phyloP scores from a whole-genome alignment of 345 rosid genomes.

The Cardiospermum halicacabum region DNA sequence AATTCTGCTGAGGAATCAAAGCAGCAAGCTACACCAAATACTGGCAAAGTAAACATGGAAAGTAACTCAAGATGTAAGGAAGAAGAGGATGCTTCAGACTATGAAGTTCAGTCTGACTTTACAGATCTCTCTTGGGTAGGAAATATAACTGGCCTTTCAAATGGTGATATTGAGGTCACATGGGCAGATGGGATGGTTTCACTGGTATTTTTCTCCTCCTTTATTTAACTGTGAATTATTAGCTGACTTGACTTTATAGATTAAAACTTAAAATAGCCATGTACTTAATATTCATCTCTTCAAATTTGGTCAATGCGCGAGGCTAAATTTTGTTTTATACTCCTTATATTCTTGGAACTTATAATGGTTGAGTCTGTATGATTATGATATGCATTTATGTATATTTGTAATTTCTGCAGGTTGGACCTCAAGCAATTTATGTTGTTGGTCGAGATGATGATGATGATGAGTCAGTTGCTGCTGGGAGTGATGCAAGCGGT shows the following conservation, averaged over 20 bases:
- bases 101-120: slow-evolving; percentile 31
- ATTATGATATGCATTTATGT: too few relatives aligned
- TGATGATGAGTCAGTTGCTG: slow-evolving; percentile 76
- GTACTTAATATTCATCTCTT: background rate
- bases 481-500: slow-evolving; percentile 81
- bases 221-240: background rate
- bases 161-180: slow-evolving; percentile 96
- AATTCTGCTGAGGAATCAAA: slow-evolving; percentile 33
- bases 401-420: slow-evolving; percentile 62
- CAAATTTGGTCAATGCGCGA: background rate
- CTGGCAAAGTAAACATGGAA: slow-evolving; percentile 24
- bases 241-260: background rate
- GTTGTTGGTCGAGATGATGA: slow-evolving; percentile 97
- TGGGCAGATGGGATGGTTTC: slow-evolving; percentile 99
- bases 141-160: slow-evolving; percentile 79
- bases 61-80: slow-evolving; percentile 30
- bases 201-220: slow-evolving; percentile 39
- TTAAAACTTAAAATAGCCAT: background rate
- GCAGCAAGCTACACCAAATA: slow-evolving; percentile 29
- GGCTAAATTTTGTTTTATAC: background rate
- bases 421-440: slow-evolving; percentile 97
- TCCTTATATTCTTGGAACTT: background rate
- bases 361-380: background rate
- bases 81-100: slow-evolving; percentile 28
- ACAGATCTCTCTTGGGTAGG: slow-evolving; percentile 95